phyloP scores from a whole-genome alignment of 306 rosid species.

The Quercus cerris region DNA sequence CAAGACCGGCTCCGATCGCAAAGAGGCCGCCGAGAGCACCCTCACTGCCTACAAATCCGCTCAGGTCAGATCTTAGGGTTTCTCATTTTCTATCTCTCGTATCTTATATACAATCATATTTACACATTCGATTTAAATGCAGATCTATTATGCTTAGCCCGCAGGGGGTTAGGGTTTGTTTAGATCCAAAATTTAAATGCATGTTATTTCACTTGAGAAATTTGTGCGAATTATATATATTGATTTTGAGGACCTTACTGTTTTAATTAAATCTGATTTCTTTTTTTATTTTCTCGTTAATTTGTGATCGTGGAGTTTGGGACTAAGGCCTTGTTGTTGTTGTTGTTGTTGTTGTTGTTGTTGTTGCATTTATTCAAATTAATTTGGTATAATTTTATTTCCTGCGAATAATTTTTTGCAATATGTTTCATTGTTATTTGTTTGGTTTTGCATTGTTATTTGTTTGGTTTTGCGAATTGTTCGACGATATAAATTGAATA shows the following conservation, averaged over 20 bases:
- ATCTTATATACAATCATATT: neutral
- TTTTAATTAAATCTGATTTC: neutral
- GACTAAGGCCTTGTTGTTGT: neutral
- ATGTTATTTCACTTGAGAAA: neutral
- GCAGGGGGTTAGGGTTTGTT: neutral
- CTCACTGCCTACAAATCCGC: slow-evolving; percentile 95
- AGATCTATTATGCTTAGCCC: neutral
- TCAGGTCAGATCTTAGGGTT: slow-evolving; percentile 50
- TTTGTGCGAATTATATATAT: neutral
- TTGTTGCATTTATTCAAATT: neutral
- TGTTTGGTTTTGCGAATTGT: neutral
- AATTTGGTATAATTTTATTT: neutral
- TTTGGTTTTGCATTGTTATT: neutral
- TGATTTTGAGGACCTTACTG: neutral
- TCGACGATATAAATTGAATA: neutral
- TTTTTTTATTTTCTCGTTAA: neutral
- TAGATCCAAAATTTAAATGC: neutral
- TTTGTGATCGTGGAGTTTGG: neutral
- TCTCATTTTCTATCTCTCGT: neutral
- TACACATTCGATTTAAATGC: neutral
- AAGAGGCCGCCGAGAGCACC: slow-evolving; percentile 98
- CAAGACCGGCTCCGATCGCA: slow-evolving; percentile 94
- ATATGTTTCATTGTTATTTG: neutral
- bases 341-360: neutral
- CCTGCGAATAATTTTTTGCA: neutral